Evolutionary conservation across 2,329 filamentous ascomycete species (phyloP).

Genomic region (Pseudonectria foliicola): DNA sequence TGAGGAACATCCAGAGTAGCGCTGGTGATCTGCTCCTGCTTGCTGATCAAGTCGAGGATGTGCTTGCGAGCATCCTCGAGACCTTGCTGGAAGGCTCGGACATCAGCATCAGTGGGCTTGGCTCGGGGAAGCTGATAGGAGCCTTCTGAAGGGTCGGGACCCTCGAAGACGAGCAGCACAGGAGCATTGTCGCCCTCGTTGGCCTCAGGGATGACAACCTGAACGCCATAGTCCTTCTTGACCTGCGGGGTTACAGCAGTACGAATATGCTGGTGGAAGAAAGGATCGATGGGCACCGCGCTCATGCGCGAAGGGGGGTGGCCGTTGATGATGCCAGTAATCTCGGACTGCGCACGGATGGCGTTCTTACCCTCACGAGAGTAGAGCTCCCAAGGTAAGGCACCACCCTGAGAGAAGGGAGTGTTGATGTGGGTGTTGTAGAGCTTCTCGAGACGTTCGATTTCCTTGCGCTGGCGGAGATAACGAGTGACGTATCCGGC

Average conservation of each 20-base stretch:
- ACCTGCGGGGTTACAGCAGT: slow-evolving; percentile 57
- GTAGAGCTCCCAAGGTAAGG: slow-evolving; percentile 81
- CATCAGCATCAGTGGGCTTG: slow-evolving; percentile 43
- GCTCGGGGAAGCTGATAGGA: slow-evolving; percentile 49
- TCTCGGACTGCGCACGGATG: slow-evolving; percentile 66
- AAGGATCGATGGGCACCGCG: slow-evolving; percentile 63
- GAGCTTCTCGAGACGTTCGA: slow-evolving; percentile 71
- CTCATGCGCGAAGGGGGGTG: slow-evolving; percentile 68
- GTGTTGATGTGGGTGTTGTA: slow-evolving; percentile 86
- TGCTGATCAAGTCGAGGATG: slow-evolving; percentile 49
- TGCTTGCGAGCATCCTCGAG: slow-evolving; percentile 50
- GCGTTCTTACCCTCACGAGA: slow-evolving; percentile 78
- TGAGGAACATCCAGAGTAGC: slow-evolving; percentile 49
- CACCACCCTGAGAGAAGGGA: slow-evolving; percentile 60
- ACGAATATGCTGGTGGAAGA: slow-evolving; percentile 69
- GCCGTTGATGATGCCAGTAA: slow-evolving; percentile 64
- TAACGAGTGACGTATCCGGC: slow-evolving; percentile 85
- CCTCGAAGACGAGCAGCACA: slow-evolving; percentile 69
- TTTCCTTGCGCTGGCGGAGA: slow-evolving; percentile 71
- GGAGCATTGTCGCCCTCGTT: slow-evolving; percentile 48
- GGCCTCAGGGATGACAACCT: slow-evolving; percentile 62
- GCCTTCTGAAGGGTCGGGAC: slow-evolving; percentile 40
- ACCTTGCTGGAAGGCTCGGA: slow-evolving; percentile 46
- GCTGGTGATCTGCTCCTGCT: slow-evolving; percentile 49
- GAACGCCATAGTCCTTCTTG: slow-evolving; percentile 63